A percentile compares a stretch with the other conserved stretches of the same genome.
Conservation (phyloP, 345 rosid species). For the Citrus cavaleriei region DNA sequence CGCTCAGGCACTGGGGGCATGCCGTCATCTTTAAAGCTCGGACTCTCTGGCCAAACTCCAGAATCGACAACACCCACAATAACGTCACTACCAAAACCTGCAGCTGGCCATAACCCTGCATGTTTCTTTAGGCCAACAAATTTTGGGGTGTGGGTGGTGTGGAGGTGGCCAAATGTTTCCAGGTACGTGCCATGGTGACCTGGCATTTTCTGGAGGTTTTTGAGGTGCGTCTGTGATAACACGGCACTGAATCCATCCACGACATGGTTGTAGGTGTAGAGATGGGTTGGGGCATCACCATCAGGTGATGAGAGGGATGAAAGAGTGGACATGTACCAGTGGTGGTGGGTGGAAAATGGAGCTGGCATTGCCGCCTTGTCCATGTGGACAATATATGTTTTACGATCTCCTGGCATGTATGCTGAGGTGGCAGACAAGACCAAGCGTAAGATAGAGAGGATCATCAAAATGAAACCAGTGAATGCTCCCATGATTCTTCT, state of each 20-base stretch:
- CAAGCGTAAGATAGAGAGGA: conserved; percentile 15
- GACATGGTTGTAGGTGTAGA: conserved; percentile 46
- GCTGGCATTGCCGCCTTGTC: conserved; percentile 36
- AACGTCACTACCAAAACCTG: conserved; percentile 37
- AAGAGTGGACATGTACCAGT: conserved; percentile 43
- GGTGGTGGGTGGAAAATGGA: conserved; percentile 29
- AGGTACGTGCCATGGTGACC: conserved; percentile 39
- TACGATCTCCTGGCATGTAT: background rate
- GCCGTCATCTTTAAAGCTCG: conserved; percentile 35
- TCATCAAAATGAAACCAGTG: background rate
- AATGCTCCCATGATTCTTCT: background rate
- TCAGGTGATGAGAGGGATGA: conserved; percentile 31
- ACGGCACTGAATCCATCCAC: conserved; percentile 47
- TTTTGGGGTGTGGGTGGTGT: conserved; percentile 34
- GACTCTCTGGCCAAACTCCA: conserved; percentile 50
- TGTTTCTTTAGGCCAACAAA: conserved; percentile 36
- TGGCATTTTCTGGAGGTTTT: conserved; percentile 22
- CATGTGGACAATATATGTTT: conserved; percentile 44
- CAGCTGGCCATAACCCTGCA: conserved; percentile 37
- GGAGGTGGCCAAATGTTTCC: conserved; percentile 37
- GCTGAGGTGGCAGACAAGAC: background rate
- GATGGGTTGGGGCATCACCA: conserved; percentile 28
- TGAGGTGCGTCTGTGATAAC: conserved; percentile 33
- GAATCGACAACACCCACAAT: conserved; percentile 45
- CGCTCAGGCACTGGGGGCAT: conserved; percentile 40